phyloP scores from a whole-genome alignment of 1,284 basidiomycete species.

The Rhodotorula sp. region DNA sequence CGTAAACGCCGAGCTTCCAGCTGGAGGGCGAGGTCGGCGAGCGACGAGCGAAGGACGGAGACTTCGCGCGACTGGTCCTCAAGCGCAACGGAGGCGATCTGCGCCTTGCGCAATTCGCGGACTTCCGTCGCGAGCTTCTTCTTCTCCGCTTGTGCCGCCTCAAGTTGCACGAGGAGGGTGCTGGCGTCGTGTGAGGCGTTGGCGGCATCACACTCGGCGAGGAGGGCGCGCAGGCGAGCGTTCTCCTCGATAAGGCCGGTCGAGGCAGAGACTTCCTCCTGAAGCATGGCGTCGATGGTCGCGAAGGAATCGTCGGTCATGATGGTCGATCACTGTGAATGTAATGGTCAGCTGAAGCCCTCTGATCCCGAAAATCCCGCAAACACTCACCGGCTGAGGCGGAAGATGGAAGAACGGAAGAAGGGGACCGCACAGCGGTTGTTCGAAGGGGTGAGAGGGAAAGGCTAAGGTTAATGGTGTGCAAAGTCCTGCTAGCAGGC shows the following conservation, averaged over 20 bases:
- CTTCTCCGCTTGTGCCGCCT: conserved; percentile 19
- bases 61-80: conserved; percentile 28
- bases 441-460: background rate
- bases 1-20: conserved; percentile 57
- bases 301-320: conserved; percentile 30
- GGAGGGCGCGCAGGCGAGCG: conserved; percentile 27
- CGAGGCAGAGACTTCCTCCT: conserved; percentile 14
- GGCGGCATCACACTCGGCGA: conserved; percentile 8
- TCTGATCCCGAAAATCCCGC: no score
- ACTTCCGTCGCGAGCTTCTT: conserved; percentile 22
- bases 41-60: conserved; percentile 46
- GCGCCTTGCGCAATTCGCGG: conserved; percentile 7
- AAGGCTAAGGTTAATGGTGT: background rate
- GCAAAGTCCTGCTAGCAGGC: no score
- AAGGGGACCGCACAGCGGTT: background rate
- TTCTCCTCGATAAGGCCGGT: conserved; percentile 31
- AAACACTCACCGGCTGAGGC: no score
- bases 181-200: conserved; percentile 1
- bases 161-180: conserved; percentile 25
- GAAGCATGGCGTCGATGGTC: conserved; percentile 21
- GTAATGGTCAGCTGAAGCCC: no score
- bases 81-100: background rate
- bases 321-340: conserved; percentile 13
- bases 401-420: no score
- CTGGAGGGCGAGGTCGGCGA: conserved; percentile 63